A percentile compares a stretch with the other conserved stretches of the same genome.
Conservation (phyloP, 2,329 filamentous ascomycete genomes). For the Penicillium griseofulvum region DNA sequence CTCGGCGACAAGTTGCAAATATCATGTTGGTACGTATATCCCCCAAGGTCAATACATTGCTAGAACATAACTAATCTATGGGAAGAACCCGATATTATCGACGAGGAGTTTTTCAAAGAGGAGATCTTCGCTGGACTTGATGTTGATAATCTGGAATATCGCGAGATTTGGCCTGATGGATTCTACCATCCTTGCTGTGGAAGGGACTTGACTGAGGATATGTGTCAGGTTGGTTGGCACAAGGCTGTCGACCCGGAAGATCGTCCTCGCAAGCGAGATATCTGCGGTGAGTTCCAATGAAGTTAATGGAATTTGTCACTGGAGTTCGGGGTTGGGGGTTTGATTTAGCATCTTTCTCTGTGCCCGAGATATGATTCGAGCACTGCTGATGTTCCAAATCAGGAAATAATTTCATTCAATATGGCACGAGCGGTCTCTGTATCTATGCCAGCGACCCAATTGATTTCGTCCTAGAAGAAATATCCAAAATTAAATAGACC, state of each 20-base stretch:
- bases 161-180: not conserved
- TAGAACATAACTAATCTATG: not conserved
- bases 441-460: no score
- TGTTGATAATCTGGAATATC: not conserved
- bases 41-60: no score
- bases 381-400: not conserved
- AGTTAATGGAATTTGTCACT: not conserved
- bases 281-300: not conserved
- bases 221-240: conserved; percentile 1
- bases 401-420: not conserved
- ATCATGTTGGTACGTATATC: not conserved
- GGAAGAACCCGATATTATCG: not conserved
- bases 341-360: not conserved
- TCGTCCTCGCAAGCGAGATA: not conserved
- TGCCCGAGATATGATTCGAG: not conserved
- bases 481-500: not conserved
- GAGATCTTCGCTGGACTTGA: not conserved
- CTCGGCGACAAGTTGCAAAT: not conserved
- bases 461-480: not conserved
- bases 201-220: not conserved
- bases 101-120: not conserved
- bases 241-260: not conserved
- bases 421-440: not conserved
- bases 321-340: not conserved
- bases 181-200: not conserved